These are phyloP conservation scores for Saccharomycopsis capsularis DNA, from an alignment of 805 yeast species.

Conservation along the genomic window DNA sequence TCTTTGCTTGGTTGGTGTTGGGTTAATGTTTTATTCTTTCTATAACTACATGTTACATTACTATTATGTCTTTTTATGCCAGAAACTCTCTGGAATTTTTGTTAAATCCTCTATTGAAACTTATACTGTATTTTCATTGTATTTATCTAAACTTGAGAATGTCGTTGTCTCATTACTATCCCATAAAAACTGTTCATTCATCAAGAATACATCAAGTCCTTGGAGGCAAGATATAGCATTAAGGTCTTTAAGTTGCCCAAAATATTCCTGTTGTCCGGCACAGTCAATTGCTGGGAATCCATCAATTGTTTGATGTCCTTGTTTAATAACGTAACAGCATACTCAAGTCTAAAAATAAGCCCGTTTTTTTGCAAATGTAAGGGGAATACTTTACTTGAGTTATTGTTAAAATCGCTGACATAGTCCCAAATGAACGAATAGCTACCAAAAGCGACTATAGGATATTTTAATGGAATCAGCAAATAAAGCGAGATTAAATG, in stretches of 20 bases:
- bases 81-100: no score
- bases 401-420: conserved; percentile 35
- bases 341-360: conserved; percentile 40
- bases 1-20: no score
- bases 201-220: conserved; percentile 4
- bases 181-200: no score
- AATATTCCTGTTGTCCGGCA: conserved; percentile 30
- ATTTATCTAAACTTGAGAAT: no score
- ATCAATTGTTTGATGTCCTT: conserved; percentile 42
- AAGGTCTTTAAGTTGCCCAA: conserved; percentile 31
- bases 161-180: no score
- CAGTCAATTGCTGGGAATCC: conserved; percentile 27
- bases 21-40: no score
- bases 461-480: conserved; percentile 41
- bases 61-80: no score
- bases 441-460: conserved; percentile 41
- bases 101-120: no score
- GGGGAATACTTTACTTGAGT: conserved; percentile 35
- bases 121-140: no score
- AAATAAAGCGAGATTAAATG: conserved; percentile 35
- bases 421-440: conserved; percentile 43
- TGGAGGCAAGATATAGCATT: conserved; percentile 19
- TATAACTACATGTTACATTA: no score
- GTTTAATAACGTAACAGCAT: conserved; percentile 39
- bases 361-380: conserved; percentile 39